Evolutionary conservation across 2,329 filamentous ascomycete genomes (phyloP), one percentile per base, ranked within the genome.

Genomic region (Didymella glomerata): DNA sequence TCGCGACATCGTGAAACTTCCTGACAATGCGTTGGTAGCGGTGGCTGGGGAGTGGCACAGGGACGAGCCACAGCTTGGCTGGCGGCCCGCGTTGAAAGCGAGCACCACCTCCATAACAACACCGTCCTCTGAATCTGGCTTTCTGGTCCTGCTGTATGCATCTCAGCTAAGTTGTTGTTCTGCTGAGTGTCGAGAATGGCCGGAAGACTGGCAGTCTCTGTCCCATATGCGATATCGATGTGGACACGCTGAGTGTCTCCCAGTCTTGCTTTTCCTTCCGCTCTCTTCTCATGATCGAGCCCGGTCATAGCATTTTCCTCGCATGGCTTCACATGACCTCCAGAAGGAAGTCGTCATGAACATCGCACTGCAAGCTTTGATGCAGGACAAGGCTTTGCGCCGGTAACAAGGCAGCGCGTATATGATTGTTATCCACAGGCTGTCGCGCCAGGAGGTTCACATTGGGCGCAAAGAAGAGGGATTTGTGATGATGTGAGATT

Each of bases 1-100:
- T 41, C 13, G 40, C 24, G 20, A 42, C 32, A 36, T 36, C n/a
- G 30, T 59, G 56, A 54, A 58, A 58, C 56, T 30, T 30, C 44
- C 18, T 36, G 32, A 27, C 49, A 53, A 54, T 54, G 49, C 46
- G 30, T 36, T 34, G 20, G n/a, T 59, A 32, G 13, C 11, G 11
- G 50, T 59, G 56, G 56, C 56, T 59, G 56, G 56, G 34, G 32
- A 30, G 56, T 54, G 56, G 56, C 50, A 41, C 56, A 54, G 40
- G 38, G 24, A 50, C 45, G 46, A 49, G 45, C 56, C 49, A 58
- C 55, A 36, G 32, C 45, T 48, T 58, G 49, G 45, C 49, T 53
- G 44, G 2, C 3, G 3, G 32, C 8, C 25, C 25, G 18, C 11
- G 4, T 13, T 9, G 32, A 36, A 2, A n/a, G 16, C 28, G 11